Evolutionary conservation across 305 asterid species (phyloP).

Genomic region (Fraxinus latifolia): DNA sequence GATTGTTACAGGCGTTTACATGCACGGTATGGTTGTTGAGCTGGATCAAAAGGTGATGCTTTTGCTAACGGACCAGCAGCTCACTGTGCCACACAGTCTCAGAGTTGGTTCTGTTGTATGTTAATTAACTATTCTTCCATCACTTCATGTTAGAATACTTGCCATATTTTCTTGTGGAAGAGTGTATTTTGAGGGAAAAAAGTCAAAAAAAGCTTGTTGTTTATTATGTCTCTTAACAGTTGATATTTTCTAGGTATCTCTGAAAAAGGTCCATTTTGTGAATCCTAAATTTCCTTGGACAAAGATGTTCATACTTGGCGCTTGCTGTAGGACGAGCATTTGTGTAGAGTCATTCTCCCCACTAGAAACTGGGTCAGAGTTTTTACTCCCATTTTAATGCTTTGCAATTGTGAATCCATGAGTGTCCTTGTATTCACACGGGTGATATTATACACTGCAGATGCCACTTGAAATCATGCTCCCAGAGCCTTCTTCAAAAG

Average conservation of each 20-base stretch:
- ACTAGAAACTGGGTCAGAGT: constrained; percentile 61
- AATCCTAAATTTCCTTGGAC: constrained; percentile 75
- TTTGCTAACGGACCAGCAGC: constrained; percentile 61
- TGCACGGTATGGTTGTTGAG: constrained; percentile 84
- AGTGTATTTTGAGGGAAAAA: not conserved
- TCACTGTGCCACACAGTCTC: constrained; percentile 65
- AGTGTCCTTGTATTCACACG: constrained; percentile 19
- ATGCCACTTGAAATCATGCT: constrained; percentile 48
- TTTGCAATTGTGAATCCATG: not conserved
- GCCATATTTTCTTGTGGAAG: constrained; percentile 9
- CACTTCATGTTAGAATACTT: constrained; percentile 21
- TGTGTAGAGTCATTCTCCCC: constrained; percentile 78
- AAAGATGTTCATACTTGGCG: constrained; percentile 70
- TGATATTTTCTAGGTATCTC: constrained; percentile 50
- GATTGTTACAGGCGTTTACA: constrained; percentile 61
- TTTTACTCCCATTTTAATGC: constrained; percentile 19
- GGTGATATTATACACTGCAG: constrained; percentile 38
- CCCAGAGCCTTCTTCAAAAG: constrained; percentile 59
- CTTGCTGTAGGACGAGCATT: constrained; percentile 69
- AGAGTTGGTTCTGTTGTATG: constrained; percentile 91
- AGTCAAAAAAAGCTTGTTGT: not conserved
- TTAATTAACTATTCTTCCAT: constrained; percentile 14
- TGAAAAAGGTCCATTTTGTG: constrained; percentile 73
- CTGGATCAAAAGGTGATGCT: constrained; percentile 66
- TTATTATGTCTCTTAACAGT: constrained; percentile 23